Evolutionary conservation across 192 early-diverging fungal genomes (phyloP), one percentile per base, ranked within the genome.

Genomic region (Entomortierella lignicola): DNA sequence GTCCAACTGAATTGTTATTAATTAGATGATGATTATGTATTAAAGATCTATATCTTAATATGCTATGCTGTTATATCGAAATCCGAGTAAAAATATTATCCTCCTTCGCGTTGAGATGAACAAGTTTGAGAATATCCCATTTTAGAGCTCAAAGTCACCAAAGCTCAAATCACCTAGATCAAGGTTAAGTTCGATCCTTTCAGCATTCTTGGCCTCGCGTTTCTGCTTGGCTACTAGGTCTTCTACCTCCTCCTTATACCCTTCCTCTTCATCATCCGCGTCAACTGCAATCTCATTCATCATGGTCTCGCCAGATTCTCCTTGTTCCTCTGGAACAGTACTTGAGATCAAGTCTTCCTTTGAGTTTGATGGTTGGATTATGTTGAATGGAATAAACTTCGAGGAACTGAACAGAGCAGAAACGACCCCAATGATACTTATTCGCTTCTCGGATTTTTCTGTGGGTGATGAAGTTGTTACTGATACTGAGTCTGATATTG

Each of bases 101-200:
- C n/a, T n/a, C n/a, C n/a, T n/a, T n/a, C n/a, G n/a, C n/a, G n/a
- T n/a, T n/a, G n/a, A n/a, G n/a, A n/a, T n/a, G n/a, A n/a, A n/a
- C n/a, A n/a, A n/a, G n/a, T n/a, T n/a, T n/a, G n/a, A n/a, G n/a
- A n/a, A n/a, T n/a, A n/a, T n/a, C n/a, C n/a, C n/a, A n/a, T n/a
- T n/a, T 54, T 25, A 77, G 18, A 77, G 29, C 20, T 55, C 66
- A 51, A 77, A 77, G 37, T 77, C 72, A 0, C 63, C 66, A 30
- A 77, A 39, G 37, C 55, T 61, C 52, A 77, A 25, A 6, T 63
- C 60, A n/a, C 57, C 34, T 0, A 47, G 32, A 0, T 66, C 73
- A 5, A 77, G 55, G 27, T 77, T 66, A 18, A 77, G 30, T n/a
- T 69, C 73, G 23, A 77, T 77, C 15, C 73, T 26, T 55, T 77